These are phyloP conservation scores for Penicillium sp. DNA, from an alignment of 2,329 filamentous ascomycete genomes.

Conservation along the genomic window DNA sequence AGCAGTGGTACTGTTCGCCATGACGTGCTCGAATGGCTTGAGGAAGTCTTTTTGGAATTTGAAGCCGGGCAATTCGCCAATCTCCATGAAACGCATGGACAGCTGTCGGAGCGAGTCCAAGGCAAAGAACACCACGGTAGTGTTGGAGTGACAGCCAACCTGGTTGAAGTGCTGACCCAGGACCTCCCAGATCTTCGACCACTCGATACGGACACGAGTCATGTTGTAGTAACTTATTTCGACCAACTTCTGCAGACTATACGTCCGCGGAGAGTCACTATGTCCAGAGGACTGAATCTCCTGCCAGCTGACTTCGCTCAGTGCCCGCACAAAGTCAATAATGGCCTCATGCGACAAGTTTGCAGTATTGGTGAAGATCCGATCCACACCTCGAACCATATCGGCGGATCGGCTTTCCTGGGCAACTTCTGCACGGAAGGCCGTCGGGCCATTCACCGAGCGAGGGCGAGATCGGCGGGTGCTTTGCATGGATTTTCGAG, in stretches of 20 bases:
- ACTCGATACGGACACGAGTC: constrained; percentile 96
- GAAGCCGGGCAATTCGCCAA: constrained; percentile 95
- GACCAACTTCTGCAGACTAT: constrained; percentile 95
- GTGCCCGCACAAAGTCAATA: constrained; percentile 85
- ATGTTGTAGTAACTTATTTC: constrained; percentile 99
- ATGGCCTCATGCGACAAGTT: constrained; percentile 92
- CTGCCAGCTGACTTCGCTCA: constrained; percentile 97
- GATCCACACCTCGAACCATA: constrained; percentile 86
- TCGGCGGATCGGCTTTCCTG: constrained; percentile 90
- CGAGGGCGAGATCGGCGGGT: constrained; percentile 50
- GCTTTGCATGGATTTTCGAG: constrained; percentile 65
- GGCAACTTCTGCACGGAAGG: constrained; percentile 75
- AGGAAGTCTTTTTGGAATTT: constrained; percentile 99
- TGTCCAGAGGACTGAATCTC: constrained; percentile 97
- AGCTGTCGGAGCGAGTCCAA: constrained; percentile 92
- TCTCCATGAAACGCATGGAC: constrained; percentile 98
- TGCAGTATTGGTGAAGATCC: constrained; percentile 95
- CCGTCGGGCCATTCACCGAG: constrained; percentile 49
- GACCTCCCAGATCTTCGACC: constrained; percentile 96
- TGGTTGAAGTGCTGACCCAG: constrained; percentile 98
- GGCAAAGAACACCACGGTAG: constrained; percentile 94
- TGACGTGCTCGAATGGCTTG: constrained; percentile 96
- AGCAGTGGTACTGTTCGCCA: constrained; percentile 86
- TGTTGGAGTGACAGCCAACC: constrained; percentile 94
- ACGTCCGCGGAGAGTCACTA: constrained; percentile 92